These are phyloP conservation scores for Nematocida sp. DNA, from an alignment of 371 early-diverging fungal species.

Conservation along the genomic window DNA sequence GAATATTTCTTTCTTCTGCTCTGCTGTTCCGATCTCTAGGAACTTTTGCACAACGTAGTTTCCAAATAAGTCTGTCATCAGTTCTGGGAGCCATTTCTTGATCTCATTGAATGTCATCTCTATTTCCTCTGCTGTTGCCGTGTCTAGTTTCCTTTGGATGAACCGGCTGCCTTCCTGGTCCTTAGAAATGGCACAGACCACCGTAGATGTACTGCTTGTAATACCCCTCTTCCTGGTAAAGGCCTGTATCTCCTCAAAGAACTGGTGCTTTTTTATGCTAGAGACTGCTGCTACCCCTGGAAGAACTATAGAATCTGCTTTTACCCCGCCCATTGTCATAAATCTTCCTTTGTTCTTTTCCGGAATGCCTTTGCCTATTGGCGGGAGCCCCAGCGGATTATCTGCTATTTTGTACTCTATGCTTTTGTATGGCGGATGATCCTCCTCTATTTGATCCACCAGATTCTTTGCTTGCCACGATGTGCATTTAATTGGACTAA, in stretches of 20 bases:
- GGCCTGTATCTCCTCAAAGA: constrained; percentile 33
- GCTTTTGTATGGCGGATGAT: constrained; percentile 48
- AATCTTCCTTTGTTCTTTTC: constrained; percentile 4
- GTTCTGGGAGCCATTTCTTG: constrained; percentile 75
- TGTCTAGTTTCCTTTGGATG: constrained; percentile 94
- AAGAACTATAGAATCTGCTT: neutral
- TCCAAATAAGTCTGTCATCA: constrained; percentile 98
- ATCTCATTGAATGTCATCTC: constrained; percentile 89
- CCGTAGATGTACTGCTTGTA: neutral
- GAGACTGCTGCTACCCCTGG: neutral
- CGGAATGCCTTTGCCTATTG: constrained; percentile 38
- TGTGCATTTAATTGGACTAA: constrained; percentile 48
- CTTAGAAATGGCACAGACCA: constrained; percentile 65
- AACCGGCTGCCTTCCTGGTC: constrained; percentile 98
- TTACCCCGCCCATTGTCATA: constrained; percentile 5
- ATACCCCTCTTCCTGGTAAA: constrained; percentile 45
- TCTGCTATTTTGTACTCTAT: constrained; percentile 39
- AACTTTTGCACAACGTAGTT: constrained; percentile 99
- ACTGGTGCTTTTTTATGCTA: constrained; percentile 16
- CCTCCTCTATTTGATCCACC: constrained; percentile 49
- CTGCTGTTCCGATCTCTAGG: constrained; percentile 53
- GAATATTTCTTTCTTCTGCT: constrained; percentile 48
- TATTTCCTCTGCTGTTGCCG: constrained; percentile 80
- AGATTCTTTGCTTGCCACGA: constrained; percentile 34
- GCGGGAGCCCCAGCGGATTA: constrained; percentile 4